Evolutionary conservation across 176 grass and related monocot species (phyloP).

Genomic region (Dendrocalamus sinicus): DNA sequence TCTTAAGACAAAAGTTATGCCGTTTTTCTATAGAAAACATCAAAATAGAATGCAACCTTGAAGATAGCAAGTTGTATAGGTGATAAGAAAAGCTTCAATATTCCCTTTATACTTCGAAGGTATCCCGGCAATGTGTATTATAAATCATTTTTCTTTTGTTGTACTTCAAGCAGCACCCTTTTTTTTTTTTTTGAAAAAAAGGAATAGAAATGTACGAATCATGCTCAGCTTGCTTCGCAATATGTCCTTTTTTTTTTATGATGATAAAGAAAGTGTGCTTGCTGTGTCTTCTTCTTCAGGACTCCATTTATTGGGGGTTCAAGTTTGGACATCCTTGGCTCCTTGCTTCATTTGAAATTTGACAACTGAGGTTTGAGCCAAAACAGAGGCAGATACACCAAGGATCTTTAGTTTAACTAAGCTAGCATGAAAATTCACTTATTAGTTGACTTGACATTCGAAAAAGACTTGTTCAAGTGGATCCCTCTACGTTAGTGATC

Average conservation of each 20-base stretch:
- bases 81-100: slow-evolving; percentile 15
- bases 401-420: slow-evolving; percentile 17
- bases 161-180: background rate
- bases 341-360: slow-evolving; percentile 25
- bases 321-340: background rate
- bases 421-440: background rate
- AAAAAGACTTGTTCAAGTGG: slow-evolving; percentile 13
- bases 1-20: slow-evolving; percentile 20
- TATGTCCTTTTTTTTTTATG: slow-evolving; percentile 1
- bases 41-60: slow-evolving; percentile 21
- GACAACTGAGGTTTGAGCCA: slow-evolving; percentile 14
- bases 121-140: background rate
- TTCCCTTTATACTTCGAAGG: background rate
- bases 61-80: slow-evolving; percentile 2
- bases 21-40: slow-evolving; percentile 20
- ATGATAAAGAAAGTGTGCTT: slow-evolving; percentile 32
- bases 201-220: slow-evolving; percentile 5
- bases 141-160: background rate
- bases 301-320: background rate
- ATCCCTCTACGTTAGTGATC: slow-evolving; percentile 21
- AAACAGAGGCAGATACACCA: slow-evolving; percentile 23
- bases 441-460: slow-evolving; percentile 10
- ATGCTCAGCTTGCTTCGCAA: background rate
- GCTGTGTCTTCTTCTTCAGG: background rate
- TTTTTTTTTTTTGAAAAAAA: background rate